These are phyloP conservation scores for Excoecaria agallocha DNA, from an alignment of 345 rosid species.

Conservation along the genomic window DNA sequence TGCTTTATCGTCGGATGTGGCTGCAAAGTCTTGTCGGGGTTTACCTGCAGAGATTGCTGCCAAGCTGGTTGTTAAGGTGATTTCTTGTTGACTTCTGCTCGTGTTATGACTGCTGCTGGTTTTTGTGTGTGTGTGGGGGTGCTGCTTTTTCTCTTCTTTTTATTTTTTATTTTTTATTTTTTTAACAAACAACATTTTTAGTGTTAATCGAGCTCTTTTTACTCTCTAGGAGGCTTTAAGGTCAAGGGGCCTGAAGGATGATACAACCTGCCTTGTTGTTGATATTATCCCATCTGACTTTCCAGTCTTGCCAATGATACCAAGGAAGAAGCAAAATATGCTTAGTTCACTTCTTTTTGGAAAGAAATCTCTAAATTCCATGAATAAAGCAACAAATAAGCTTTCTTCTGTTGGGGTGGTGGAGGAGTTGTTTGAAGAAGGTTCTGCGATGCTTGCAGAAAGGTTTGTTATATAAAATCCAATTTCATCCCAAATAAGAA, in stretches of 20 bases:
- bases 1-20: constrained; percentile 83
- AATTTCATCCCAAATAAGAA: neutral
- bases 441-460: constrained; percentile 94
- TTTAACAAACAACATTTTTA: no score
- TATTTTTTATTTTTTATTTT: no score
- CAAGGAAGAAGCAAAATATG: constrained; percentile 67
- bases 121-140: neutral
- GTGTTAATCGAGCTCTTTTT: constrained; percentile 8
- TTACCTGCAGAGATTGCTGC: constrained; percentile 97
- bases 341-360: constrained; percentile 62
- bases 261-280: constrained; percentile 98
- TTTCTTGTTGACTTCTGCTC: neutral
- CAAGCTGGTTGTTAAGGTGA: constrained; percentile 94
- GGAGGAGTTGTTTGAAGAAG: constrained; percentile 99
- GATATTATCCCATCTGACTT: constrained; percentile 85
- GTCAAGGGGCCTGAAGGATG: constrained; percentile 97
- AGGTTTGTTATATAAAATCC: constrained; percentile 44
- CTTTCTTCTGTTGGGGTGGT: constrained; percentile 92
- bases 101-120: neutral
- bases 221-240: constrained; percentile 80
- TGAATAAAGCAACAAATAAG: constrained; percentile 62
- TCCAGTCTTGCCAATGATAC: constrained; percentile 62
- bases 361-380: constrained; percentile 46
- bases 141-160: no score
- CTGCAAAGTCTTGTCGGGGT: constrained; percentile 94